Base-by-base conservation (phyloP, 768 basidiomycete genomes). In the Udeniomyces megalosporus region DNA sequence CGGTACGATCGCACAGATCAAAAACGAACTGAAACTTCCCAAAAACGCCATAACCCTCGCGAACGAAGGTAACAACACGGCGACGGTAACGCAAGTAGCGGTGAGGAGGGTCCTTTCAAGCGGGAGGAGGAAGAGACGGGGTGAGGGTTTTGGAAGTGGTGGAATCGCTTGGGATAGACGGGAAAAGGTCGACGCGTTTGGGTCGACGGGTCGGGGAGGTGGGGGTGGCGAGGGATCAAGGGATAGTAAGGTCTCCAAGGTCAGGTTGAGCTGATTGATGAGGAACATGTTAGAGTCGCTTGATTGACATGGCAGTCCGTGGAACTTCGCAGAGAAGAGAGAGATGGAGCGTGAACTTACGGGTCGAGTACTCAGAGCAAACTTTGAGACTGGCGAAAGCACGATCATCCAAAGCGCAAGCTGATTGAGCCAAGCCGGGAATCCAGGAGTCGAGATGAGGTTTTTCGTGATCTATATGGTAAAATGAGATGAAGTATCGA, bases 351-450 rank as follows among this genome's bases (percentile, higher is more conserved):
- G 31, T 49, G 52, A 74, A 65, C 85, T 63, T 69, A 85, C 85
- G 17, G 88, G 91, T 70, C 88, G 78, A 1, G 83, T 84, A 49
- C 82, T 81, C 49, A 97, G 76, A 11, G 88, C 86, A 71, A 87
- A 95, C 73, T 97, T 96, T 1, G 89, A 82, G 20, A 72, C 68
- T 53, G 71, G 69, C 62, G 79, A 81, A 52, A 88, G 74, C 11
- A 89, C 92, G 35, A 96, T 82, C 77, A 89, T 82, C 86, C 88
- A 92, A 49, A 92, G 77, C 10, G 83, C 84, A 34, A 86, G 62
- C 50, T 81, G 75, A 70, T 91, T 95, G 20, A 95, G 74, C 3
- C 73, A 66, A 17, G 78, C 76, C 63, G 83, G 87, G 70, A 86
- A 93, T 22, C 83, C 85, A 1, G 80, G 77, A 10, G 82, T 86